Evolutionary conservation across 129 eudicot genomes (phyloP).

Genomic region (Solidago caesia): DNA sequence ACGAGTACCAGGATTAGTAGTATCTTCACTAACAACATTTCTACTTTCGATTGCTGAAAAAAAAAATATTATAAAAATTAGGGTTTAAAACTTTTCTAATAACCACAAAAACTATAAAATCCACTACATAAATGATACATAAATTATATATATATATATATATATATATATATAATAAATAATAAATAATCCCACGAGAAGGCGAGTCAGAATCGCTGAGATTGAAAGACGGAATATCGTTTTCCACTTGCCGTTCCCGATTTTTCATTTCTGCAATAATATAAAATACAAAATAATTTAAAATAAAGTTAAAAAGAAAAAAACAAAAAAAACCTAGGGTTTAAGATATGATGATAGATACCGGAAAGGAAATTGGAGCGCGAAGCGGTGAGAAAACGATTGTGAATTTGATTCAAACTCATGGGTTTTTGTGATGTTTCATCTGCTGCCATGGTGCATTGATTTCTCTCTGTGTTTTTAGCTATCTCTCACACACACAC

Average conservation of each 20-base stretch:
- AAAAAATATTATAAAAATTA: neutral
- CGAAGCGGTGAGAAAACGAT: constrained; percentile 52
- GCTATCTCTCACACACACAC: neutral
- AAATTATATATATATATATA: neutral
- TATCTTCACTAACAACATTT: neutral
- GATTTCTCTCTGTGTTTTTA: neutral
- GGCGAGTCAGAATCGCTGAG: constrained; percentile 53
- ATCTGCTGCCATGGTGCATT: constrained; percentile 33
- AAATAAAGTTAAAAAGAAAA: neutral
- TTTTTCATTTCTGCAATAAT: constrained; percentile 32
- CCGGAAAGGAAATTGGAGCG: constrained; percentile 36
- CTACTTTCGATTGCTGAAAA: neutral
- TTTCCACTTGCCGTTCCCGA: constrained; percentile 28
- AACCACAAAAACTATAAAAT: neutral
- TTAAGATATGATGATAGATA: neutral
- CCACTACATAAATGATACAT: too few relatives aligned
- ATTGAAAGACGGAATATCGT: constrained; percentile 47
- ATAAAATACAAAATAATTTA: neutral
- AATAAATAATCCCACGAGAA: constrained; percentile 16
- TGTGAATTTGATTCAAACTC: constrained; percentile 83
- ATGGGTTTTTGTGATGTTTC: constrained; percentile 43
- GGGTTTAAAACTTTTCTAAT: constrained; percentile 12
- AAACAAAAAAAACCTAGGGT: constrained; percentile 1
- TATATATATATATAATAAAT: neutral
- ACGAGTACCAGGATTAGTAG: too few relatives aligned